phyloP scores from a whole-genome alignment of 2,329 filamentous ascomycete genomes.

The Beauveria caledonica region DNA sequence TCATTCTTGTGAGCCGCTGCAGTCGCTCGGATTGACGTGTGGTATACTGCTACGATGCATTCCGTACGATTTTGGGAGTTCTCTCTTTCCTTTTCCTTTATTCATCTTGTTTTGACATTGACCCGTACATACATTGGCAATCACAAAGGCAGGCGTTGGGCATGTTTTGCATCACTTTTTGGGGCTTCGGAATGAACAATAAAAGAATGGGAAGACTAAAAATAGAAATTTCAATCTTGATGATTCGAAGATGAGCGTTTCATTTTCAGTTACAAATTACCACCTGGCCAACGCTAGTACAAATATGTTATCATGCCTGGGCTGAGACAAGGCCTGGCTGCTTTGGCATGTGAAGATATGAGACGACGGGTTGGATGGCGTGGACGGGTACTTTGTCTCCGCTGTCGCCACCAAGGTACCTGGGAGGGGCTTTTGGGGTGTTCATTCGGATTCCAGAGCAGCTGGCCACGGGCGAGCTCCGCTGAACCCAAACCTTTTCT shows the following conservation, averaged over 20 bases:
- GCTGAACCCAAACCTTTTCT: neutral
- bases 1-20: neutral
- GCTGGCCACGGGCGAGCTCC: neutral
- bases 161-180: neutral
- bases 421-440: neutral
- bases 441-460: neutral
- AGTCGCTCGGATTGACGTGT: neutral
- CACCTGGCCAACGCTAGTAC: too few species aligned
- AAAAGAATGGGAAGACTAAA: neutral
- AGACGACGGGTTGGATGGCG: neutral
- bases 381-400: neutral
- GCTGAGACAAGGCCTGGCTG: neutral
- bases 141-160: neutral
- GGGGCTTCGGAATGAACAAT: conserved; percentile 2
- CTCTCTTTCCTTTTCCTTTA: neutral
- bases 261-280: neutral
- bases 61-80: neutral
- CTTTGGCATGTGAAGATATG: conserved; percentile 9
- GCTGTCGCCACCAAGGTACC: neutral
- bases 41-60: neutral
- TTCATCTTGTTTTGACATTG: neutral
- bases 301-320: neutral
- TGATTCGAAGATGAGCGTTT: neutral
- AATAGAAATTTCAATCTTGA: conserved; percentile 3
- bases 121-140: neutral